Evolutionary conservation across 768 basidiomycete genomes (phyloP).

Genomic region (Auricularia auricula-judae): DNA sequence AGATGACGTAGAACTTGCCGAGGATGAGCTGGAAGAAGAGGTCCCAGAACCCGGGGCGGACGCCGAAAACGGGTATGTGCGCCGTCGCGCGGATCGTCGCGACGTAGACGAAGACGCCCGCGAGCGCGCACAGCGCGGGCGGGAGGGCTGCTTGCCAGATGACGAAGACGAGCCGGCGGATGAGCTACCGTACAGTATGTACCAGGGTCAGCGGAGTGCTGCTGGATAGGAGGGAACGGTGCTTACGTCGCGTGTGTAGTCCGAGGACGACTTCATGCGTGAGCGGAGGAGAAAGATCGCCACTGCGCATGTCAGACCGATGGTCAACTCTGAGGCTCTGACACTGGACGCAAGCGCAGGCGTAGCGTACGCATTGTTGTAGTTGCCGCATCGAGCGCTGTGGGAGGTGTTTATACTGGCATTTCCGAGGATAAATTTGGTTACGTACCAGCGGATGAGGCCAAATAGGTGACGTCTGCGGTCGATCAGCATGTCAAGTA

Average conservation of each 20-base stretch:
- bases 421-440: not conserved
- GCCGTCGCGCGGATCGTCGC: not conserved
- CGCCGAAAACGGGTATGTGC: not conserved
- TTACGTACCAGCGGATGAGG: not conserved
- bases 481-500: not conserved
- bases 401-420: not conserved
- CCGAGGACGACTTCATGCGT: not conserved
- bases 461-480: not conserved
- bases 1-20: conserved; percentile 21
- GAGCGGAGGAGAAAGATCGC: not conserved
- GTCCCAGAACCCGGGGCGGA: conserved; percentile 12
- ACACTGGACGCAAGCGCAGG: not conserved
- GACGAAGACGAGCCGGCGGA: not conserved
- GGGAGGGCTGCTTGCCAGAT: not conserved
- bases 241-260: not conserved
- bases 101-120: not conserved
- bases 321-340: not conserved
- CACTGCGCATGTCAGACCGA: not conserved
- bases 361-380: not conserved
- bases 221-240: not conserved
- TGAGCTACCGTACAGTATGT: not conserved
- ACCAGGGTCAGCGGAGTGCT: not conserved
- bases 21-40: conserved; percentile 17
- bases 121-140: not conserved
- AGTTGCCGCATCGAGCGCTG: not conserved